Evolutionary conservation across 2,329 filamentous ascomycete genomes (phyloP).

Genomic region (Cordyceps javanica): DNA sequence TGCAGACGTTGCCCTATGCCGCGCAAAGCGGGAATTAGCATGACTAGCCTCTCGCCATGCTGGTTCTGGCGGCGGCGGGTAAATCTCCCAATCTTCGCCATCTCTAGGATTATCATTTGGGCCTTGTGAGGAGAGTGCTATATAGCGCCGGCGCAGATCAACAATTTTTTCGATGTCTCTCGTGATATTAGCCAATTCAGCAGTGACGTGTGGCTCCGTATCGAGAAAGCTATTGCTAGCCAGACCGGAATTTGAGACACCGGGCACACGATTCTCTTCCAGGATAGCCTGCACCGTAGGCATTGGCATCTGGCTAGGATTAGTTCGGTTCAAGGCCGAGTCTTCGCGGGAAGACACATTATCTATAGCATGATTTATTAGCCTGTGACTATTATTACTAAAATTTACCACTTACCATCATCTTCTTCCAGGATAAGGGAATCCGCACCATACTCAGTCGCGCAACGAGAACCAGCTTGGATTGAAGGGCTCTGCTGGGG

Average conservation of each 20-base stretch:
- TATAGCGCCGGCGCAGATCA: slow-evolving; percentile 83
- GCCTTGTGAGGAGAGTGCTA: slow-evolving; percentile 75
- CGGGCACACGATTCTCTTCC: slow-evolving; percentile 24
- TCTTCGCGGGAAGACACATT: background rate
- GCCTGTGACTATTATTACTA: slow-evolving; percentile 34
- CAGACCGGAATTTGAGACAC: slow-evolving; percentile 50
- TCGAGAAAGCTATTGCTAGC: slow-evolving; percentile 63
- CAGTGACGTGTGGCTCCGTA: slow-evolving; percentile 71
- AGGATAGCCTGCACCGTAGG: background rate
- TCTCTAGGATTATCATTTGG: slow-evolving; percentile 84
- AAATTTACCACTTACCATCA: slow-evolving; percentile 18
- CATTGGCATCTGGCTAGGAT: background rate
- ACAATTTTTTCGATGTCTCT: slow-evolving; percentile 86
- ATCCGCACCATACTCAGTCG: slow-evolving; percentile 32
- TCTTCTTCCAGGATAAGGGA: slow-evolving; percentile 27
- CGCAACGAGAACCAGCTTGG: slow-evolving; percentile 27
- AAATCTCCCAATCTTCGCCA: slow-evolving; percentile 75
- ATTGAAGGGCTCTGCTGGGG: slow-evolving; percentile 43
- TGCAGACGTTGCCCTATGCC: slow-evolving; percentile 71
- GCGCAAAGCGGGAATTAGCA: slow-evolving; percentile 30
- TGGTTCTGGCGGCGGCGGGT: slow-evolving; percentile 85
- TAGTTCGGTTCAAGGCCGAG: background rate
- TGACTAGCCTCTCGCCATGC: slow-evolving; percentile 57
- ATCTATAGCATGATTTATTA: background rate
- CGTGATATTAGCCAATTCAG: slow-evolving; percentile 81